These are phyloP conservation scores for Boletus fagicola DNA, from an alignment of 768 basidiomycete genomes.

Conservation along the genomic window DNA sequence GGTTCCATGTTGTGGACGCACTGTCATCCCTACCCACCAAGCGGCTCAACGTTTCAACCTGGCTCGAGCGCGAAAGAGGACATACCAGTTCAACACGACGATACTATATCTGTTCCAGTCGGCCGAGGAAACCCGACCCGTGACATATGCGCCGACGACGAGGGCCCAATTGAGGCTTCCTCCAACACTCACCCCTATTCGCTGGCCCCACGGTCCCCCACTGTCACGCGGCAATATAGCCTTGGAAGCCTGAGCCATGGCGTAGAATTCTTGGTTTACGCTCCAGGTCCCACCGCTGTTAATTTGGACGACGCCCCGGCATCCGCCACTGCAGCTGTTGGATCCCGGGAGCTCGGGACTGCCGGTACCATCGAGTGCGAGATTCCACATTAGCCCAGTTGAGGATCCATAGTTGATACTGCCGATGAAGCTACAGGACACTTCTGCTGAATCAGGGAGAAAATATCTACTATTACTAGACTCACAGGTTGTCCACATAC, in stretches of 20 bases:
- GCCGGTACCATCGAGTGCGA: conserved; percentile 62
- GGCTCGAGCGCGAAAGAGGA: neutral
- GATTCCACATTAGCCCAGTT: conserved; percentile 71
- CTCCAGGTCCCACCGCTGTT: conserved; percentile 61
- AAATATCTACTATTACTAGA: conserved; percentile 4
- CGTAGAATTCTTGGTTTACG: conserved; percentile 75
- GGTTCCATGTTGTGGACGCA: conserved; percentile 51
- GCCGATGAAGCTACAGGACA: conserved; percentile 38
- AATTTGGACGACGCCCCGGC: conserved; percentile 64
- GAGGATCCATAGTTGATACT: conserved; percentile 32
- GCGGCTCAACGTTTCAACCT: neutral
- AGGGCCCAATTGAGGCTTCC: conserved; percentile 58
- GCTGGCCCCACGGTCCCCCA: conserved; percentile 66
- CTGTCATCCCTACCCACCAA: conserved; percentile 43
- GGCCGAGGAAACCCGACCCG: conserved; percentile 46
- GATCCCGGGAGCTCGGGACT: conserved; percentile 66
- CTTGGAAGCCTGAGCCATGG: conserved; percentile 74
- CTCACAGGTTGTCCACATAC: conserved; percentile 68
- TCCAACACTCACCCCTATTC: conserved; percentile 62
- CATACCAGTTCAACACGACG: conserved; percentile 70
- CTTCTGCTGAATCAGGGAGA: conserved; percentile 23
- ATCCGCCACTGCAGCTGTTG: conserved; percentile 61
- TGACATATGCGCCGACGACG: conserved; percentile 65
- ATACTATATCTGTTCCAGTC: conserved; percentile 68
- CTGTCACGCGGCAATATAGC: conserved; percentile 67